phyloP scores from a whole-genome alignment of 1,284 basidiomycete genomes.

The Trametes polyzona region DNA sequence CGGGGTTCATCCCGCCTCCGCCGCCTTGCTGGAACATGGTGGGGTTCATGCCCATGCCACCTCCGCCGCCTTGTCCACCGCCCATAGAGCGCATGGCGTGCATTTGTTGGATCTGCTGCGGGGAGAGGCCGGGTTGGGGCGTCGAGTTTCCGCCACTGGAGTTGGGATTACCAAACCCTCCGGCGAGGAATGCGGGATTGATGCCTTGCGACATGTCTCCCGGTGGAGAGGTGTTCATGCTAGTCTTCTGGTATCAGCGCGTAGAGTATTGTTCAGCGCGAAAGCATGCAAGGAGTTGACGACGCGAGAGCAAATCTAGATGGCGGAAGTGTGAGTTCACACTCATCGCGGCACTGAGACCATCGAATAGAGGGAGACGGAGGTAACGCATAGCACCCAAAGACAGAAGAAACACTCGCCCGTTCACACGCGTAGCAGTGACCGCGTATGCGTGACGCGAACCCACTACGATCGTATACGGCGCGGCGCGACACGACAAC shows the following conservation, averaged over 20 bases:
- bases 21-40: constrained; percentile 30
- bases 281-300: too few species aligned
- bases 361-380: too few species aligned
- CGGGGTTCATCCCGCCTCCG: constrained; percentile 24
- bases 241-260: neutral
- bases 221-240: constrained; percentile 23
- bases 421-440: neutral
- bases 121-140: constrained; percentile 13
- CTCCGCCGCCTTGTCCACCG: constrained; percentile 6
- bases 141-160: constrained; percentile 5
- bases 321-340: too few species aligned
- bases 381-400: too few species aligned
- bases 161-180: constrained; percentile 5
- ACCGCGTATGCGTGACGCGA: too few species aligned
- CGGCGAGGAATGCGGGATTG: constrained; percentile 31
- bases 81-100: constrained; percentile 26
- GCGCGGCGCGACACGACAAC: neutral
- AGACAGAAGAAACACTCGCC: too few species aligned
- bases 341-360: too few species aligned
- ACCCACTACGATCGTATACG: too few species aligned
- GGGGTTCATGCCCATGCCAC: constrained; percentile 23
- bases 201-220: constrained; percentile 28
- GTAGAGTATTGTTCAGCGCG: neutral
- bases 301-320: too few species aligned
- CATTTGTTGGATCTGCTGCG: constrained; percentile 27